Evolutionary conservation across 2,329 filamentous ascomycete species (phyloP).

Genomic region (Talaromyces albobiverticillius): DNA sequence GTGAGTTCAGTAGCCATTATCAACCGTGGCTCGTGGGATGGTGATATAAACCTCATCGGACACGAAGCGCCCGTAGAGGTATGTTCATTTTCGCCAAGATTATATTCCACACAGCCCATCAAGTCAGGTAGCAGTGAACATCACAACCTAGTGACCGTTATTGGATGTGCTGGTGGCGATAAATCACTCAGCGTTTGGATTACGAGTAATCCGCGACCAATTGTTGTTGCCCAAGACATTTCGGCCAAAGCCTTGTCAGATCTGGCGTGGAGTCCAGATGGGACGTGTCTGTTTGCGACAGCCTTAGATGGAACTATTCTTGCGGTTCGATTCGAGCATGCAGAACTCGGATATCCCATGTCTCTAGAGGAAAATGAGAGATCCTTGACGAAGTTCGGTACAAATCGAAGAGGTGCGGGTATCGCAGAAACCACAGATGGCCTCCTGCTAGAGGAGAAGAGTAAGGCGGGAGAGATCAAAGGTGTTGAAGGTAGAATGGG

Average conservation of each 20-base stretch:
- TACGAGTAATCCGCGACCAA: slow-evolving; percentile 86
- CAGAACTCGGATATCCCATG: slow-evolving; percentile 86
- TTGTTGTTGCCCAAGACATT: slow-evolving; percentile 86
- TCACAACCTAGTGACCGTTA: slow-evolving; percentile 73
- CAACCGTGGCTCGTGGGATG: slow-evolving; percentile 87
- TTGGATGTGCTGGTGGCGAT: slow-evolving; percentile 94
- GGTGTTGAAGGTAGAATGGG: slow-evolving; percentile 95
- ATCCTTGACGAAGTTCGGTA: slow-evolving; percentile 88
- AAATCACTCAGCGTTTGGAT: slow-evolving; percentile 98
- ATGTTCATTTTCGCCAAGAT: slow-evolving; percentile 88
- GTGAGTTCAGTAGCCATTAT: slow-evolving; percentile 97
- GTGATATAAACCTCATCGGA: slow-evolving; percentile 94
- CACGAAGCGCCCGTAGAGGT: slow-evolving; percentile 97
- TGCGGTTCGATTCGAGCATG: slow-evolving; percentile 74
- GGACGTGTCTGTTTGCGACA: slow-evolving; percentile 78
- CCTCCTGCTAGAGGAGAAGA: slow-evolving; percentile 80
- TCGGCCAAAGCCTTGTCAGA: slow-evolving; percentile 91
- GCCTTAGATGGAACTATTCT: slow-evolving; percentile 89
- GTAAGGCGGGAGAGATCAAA: slow-evolving; percentile 84
- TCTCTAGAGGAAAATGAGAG: slow-evolving; percentile 86
- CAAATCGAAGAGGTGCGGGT: slow-evolving; percentile 79
- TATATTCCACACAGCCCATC: slow-evolving; percentile 72
- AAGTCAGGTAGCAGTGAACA: slow-evolving; percentile 41
- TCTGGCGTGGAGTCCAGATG: slow-evolving; percentile 89
- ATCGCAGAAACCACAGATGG: slow-evolving; percentile 92